Evolutionary conservation across 179 eudicot species (phyloP).

Genomic region (Beta lomatogona): DNA sequence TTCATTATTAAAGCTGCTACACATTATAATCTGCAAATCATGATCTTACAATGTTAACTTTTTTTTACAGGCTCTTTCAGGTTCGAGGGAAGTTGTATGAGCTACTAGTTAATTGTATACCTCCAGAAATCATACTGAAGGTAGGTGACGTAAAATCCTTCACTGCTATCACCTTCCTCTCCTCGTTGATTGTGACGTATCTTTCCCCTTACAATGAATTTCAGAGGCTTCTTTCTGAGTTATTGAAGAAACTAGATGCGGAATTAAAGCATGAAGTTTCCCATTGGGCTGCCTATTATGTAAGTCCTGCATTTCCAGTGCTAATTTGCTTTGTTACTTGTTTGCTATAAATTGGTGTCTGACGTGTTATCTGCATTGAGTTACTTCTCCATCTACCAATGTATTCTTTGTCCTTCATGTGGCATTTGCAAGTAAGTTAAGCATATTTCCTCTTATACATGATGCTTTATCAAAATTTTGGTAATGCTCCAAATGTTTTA

Average conservation of each 20-base stretch:
- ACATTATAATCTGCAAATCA: not conserved
- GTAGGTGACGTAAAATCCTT: conserved; percentile 31
- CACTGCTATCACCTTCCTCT: not conserved
- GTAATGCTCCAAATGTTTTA: not conserved
- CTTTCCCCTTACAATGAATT: conserved; percentile 24
- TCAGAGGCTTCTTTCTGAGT: conserved; percentile 85
- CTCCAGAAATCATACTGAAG: conserved; percentile 87
- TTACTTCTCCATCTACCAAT: not conserved
- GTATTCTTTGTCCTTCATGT: not conserved
- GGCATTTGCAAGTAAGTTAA: not conserved
- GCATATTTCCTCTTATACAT: not conserved
- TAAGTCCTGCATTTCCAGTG: conserved; percentile 45
- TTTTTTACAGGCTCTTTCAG: conserved; percentile 65
- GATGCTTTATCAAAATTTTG: not conserved
- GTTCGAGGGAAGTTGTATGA: conserved; percentile 92
- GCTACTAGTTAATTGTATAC: conserved; percentile 79
- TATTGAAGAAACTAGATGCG: conserved; percentile 85
- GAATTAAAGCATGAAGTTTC: conserved; percentile 91
- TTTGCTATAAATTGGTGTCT: not conserved
- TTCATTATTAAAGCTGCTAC: not conserved
- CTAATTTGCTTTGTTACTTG: not conserved
- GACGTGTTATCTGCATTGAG: not conserved
- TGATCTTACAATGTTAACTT: not conserved
- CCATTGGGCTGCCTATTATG: conserved; percentile 99
- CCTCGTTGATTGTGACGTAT: not conserved